Evolutionary conservation across 1,139 yeast species (phyloP).

Genomic region (Ogataea hybrid): DNA sequence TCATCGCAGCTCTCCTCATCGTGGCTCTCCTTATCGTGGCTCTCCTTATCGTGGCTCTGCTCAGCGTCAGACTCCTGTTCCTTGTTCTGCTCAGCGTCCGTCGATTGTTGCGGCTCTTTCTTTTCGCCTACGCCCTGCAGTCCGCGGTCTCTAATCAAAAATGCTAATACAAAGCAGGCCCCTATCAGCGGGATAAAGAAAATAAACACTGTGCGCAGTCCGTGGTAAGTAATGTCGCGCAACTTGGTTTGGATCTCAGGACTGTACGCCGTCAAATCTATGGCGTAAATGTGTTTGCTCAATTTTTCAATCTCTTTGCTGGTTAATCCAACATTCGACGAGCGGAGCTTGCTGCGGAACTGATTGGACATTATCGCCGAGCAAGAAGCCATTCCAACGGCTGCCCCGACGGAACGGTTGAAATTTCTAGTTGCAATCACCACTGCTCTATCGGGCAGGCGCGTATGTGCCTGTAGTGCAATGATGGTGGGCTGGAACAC

Average conservation of each 20-base stretch:
- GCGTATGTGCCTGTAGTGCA: conserved; percentile 54
- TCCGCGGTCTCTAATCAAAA: conserved; percentile 43
- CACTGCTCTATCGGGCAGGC: conserved; percentile 51
- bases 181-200: conserved; percentile 44
- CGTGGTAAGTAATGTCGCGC: conserved; percentile 36
- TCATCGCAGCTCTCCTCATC: too few relatives aligned
- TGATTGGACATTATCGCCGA: conserved; percentile 44
- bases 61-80: too few relatives aligned
- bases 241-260: conserved; percentile 32
- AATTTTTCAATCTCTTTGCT: conserved; percentile 9
- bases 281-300: conserved; percentile 35
- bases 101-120: background rate
- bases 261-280: conserved; percentile 33
- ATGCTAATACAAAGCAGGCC: conserved; percentile 37
- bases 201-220: conserved; percentile 41
- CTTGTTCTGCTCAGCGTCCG: too few relatives aligned
- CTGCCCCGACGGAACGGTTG: conserved; percentile 53
- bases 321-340: conserved; percentile 9
- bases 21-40: too few relatives aligned
- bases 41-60: too few relatives aligned
- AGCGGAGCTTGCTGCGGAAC: conserved; percentile 31
- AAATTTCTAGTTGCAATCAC: conserved; percentile 55
- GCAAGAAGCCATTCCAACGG: conserved; percentile 48
- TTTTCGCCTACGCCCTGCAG: conserved; percentile 26
- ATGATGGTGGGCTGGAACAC: conserved; percentile 57